A percentile compares a stretch with the other conserved stretches of the same genome.
Conservation (phyloP, 83 land plant species). For the Picea abies region DNA sequence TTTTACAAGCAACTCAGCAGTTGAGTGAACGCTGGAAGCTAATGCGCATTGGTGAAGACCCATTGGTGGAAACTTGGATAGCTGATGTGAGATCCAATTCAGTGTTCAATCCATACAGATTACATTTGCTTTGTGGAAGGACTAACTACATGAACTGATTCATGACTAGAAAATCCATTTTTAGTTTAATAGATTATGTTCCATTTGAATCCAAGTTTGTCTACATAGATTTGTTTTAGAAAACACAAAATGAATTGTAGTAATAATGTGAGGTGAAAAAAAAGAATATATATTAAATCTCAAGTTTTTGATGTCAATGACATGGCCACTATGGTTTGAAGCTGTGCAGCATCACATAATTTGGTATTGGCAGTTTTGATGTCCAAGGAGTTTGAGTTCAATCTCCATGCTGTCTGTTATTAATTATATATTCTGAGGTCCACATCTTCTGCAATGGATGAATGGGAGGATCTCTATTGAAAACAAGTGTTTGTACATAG, state of each 20-base stretch:
- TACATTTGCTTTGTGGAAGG: not conserved
- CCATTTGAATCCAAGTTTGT: not conserved
- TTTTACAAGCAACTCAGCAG: slow-evolving; percentile 90
- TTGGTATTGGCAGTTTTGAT: not conserved
- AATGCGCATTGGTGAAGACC: slow-evolving; percentile 96
- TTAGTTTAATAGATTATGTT: not conserved
- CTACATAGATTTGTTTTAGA: not conserved
- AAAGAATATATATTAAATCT: not conserved
- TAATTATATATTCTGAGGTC: not conserved
- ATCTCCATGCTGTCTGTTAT: not conserved
- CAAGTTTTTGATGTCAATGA: not conserved
- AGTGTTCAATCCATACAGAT: not conserved
- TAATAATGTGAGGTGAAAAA: not conserved
- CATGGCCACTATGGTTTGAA: not conserved
- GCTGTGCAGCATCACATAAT: not conserved
- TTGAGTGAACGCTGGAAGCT: slow-evolving; percentile 88
- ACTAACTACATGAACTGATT: not conserved
- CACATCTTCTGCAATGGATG: not conserved
- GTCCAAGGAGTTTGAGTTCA: not conserved
- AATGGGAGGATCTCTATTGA: not conserved
- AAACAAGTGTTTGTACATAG: not conserved
- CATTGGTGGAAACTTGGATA: slow-evolving; percentile 82
- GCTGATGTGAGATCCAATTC: slow-evolving; percentile 68
- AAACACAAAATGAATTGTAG: not conserved
- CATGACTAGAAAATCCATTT: no score